These are phyloP conservation scores for Hypoxylon cercidicola DNA, from an alignment of 495 filamentous ascomycete genomes.

Conservation along the genomic window DNA sequence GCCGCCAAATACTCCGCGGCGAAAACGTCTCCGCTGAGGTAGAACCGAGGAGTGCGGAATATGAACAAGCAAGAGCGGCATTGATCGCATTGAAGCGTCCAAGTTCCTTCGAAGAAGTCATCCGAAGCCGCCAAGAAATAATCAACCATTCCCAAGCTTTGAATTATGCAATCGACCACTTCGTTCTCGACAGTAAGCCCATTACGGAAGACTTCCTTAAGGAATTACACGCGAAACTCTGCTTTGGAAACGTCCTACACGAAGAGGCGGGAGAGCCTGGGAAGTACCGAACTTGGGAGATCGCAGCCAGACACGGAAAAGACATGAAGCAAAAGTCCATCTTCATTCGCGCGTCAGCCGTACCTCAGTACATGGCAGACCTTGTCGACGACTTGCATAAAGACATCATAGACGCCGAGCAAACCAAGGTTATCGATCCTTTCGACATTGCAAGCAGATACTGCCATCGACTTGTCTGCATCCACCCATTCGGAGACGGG, in stretches of 20 bases:
- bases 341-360: slow-evolving; percentile 36
- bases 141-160: slow-evolving; percentile 52
- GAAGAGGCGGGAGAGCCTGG: slow-evolving; percentile 36
- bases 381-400: slow-evolving; percentile 43
- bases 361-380: slow-evolving; percentile 48
- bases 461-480: slow-evolving; percentile 47
- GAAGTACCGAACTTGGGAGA: slow-evolving; percentile 35
- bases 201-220: slow-evolving; percentile 48
- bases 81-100: slow-evolving; percentile 8
- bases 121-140: slow-evolving; percentile 43
- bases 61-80: slow-evolving; percentile 25
- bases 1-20: slow-evolving; percentile 26
- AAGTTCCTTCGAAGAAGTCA: slow-evolving; percentile 22
- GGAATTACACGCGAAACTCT: slow-evolving; percentile 47
- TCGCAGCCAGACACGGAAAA: slow-evolving; percentile 37
- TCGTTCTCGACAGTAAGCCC: slow-evolving; percentile 34
- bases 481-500: slow-evolving; percentile 53
- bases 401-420: slow-evolving; percentile 21
- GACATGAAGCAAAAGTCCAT: slow-evolving; percentile 43
- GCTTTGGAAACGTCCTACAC: slow-evolving; percentile 14
- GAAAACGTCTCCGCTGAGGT: slow-evolving; percentile 16
- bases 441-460: slow-evolving; percentile 46
- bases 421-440: slow-evolving; percentile 33
- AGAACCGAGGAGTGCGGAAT: slow-evolving; percentile 28
- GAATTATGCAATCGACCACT: slow-evolving; percentile 36